Base-by-base conservation (phyloP, 768 basidiomycete genomes). In the Collybia sordida region DNA sequence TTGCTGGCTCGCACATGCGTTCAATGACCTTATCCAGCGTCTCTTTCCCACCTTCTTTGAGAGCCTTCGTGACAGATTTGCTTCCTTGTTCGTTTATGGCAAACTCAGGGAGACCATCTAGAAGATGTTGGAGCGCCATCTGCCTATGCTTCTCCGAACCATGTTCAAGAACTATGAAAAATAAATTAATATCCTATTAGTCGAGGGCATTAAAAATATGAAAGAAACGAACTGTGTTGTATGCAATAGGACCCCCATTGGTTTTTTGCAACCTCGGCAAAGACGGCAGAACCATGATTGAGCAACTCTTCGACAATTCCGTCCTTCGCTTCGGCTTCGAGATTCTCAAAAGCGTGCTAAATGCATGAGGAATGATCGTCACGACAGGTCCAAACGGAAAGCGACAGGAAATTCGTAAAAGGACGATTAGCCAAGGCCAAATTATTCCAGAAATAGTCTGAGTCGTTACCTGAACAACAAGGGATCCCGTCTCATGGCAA, bases 161-260 rank as follows among this genome's bases (percentile, higher is more conserved):
- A 54, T 93, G 91, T 64, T 93, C 91, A 41, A 93, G 75, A 54
- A 93, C 90, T 93, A 45, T 6, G 39, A 36, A 21, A 36, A 28
- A 27, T 50, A 42, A 36, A 18, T 4, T 22, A 23, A 4, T 14
- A 45, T 21, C 12, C 21, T 22, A 9, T 21, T 36, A 35, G 21
- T 37, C 35, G 6, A 17, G 28, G 24, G 46, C 22, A 12, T 42
- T 5, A 45, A n/a, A 27, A 44, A 27, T 19, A 27, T 21, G 25
- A 21, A 24, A 15, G 35, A 49, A 8, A 68, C 89, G 49, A 56
- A 91, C 90, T 90, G 50, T 91, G 90, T 57, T 91, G 88, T 22
- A 92, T 77, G 63, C 90, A 92, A 58, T 91, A 93, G 1, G 88
- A 86, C 9, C 91, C 91, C 90, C 90, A 93, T 62, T 93, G 90